Conservation (phyloP, 768 basidiomycete species). For the Pleurotus cornucopiae region DNA sequence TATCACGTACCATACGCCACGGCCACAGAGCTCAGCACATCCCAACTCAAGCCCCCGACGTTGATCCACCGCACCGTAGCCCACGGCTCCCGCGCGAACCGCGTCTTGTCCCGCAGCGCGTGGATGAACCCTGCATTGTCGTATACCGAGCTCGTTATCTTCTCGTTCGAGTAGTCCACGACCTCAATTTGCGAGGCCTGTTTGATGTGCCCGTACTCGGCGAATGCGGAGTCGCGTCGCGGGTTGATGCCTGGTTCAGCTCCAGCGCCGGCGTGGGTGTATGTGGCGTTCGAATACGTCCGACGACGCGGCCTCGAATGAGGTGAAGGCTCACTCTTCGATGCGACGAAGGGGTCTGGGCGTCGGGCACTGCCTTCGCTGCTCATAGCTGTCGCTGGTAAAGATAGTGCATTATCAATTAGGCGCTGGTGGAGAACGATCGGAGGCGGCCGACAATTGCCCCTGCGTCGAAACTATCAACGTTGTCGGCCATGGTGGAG, state of each 20-base stretch:
- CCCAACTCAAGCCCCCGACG: conserved; percentile 58
- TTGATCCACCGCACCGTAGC: conserved; percentile 47
- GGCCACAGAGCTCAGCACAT: conserved; percentile 56
- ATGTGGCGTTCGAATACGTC: conserved; percentile 23
- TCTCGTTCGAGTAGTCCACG: conserved; percentile 51
- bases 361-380: too few species aligned
- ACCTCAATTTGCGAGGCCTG: conserved; percentile 58
- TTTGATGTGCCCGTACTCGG: conserved; percentile 47
- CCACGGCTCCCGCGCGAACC: background rate
- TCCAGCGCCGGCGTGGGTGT: conserved; percentile 36
- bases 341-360: too few species aligned
- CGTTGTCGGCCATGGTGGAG: too few species aligned
- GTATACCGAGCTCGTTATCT: conserved; percentile 39
- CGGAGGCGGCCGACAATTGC: too few species aligned
- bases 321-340: too few species aligned
- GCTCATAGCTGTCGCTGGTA: too few species aligned
- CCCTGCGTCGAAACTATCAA: too few species aligned
- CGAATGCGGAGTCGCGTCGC: conserved; percentile 39
- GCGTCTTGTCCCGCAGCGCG: conserved; percentile 30
- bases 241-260: conserved; percentile 67
- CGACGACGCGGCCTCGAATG: too few species aligned
- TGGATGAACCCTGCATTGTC: conserved; percentile 47
- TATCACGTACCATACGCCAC: conserved; percentile 46
- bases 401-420: too few species aligned
- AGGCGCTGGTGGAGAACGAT: too few species aligned